phyloP scores from a whole-genome alignment of 2,329 filamentous ascomycete genomes.

The Neoascochyta sp. region DNA sequence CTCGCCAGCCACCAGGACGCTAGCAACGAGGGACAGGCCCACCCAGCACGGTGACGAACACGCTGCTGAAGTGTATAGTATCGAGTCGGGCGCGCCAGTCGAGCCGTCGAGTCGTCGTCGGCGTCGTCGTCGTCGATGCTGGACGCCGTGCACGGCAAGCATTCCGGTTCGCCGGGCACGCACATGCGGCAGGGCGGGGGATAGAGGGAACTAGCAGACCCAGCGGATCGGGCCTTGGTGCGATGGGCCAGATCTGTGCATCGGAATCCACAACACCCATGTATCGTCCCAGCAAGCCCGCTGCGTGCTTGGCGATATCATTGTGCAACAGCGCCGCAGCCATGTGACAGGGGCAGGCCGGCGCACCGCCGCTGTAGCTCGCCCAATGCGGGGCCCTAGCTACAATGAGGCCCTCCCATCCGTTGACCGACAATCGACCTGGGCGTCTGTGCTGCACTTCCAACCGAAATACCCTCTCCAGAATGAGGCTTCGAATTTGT shows the following conservation, averaged over 20 bases:
- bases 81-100: neutral
- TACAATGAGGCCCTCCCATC: slow-evolving; percentile 18
- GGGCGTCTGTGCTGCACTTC: slow-evolving; percentile 15
- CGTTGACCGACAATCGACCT: slow-evolving; percentile 13
- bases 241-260: slow-evolving; percentile 26
- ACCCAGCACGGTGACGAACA: no score
- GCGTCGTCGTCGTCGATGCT: slow-evolving; percentile 4
- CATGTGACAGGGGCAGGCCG: slow-evolving; percentile 21
- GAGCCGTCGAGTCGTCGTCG: neutral
- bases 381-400: slow-evolving; percentile 21
- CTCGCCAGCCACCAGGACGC: neutral
- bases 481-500: slow-evolving; percentile 27
- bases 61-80: neutral
- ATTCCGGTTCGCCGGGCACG: slow-evolving; percentile 18
- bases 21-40: neutral
- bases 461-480: slow-evolving; percentile 10
- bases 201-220: slow-evolving; percentile 11
- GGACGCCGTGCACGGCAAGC: slow-evolving; percentile 20
- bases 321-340: slow-evolving; percentile 30
- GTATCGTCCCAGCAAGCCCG: slow-evolving; percentile 24
- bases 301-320: slow-evolving; percentile 35
- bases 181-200: slow-evolving; percentile 13
- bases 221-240: slow-evolving; percentile 29
- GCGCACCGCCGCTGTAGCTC: slow-evolving; percentile 22
- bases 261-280: slow-evolving; percentile 14